Percentiles rank a stretch among this genome's conserved stretches.
Conservation (phyloP, 495 filamentous ascomycete species). For the Hypoxylon subgilvum region DNA sequence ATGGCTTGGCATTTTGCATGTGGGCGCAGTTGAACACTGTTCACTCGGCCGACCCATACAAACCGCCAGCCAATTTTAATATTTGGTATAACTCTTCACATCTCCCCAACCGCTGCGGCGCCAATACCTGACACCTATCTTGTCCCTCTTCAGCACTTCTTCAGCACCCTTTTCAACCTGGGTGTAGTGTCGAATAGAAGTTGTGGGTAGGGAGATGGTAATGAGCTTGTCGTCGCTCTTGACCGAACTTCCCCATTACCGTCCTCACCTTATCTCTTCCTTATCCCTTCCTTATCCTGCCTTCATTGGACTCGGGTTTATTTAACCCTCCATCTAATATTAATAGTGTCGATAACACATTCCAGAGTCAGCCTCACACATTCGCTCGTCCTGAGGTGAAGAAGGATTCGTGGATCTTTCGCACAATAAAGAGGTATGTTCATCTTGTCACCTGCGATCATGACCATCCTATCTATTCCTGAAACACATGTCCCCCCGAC, state of each 20-base stretch:
- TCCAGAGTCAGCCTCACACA: conserved; percentile 25
- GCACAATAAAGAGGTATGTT: conserved; percentile 25
- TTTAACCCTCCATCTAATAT: conserved; percentile 15
- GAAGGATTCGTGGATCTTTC: neutral
- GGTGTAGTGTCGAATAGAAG: conserved; percentile 29
- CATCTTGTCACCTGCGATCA: conserved; percentile 8
- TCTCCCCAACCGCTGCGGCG: conserved; percentile 24
- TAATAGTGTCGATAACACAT: conserved; percentile 21
- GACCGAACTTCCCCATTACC: neutral
- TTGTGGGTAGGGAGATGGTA: conserved; percentile 16
- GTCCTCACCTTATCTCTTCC: neutral
- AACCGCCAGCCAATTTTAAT: conserved; percentile 31
- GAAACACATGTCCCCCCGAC: neutral
- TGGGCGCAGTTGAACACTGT: conserved; percentile 27
- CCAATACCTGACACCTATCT: conserved; percentile 10
- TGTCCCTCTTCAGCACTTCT: conserved; percentile 26
- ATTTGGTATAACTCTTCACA: conserved; percentile 32
- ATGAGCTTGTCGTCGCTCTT: neutral
- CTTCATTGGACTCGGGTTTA: conserved; percentile 6
- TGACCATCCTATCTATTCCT: conserved; percentile 6
- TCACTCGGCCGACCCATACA: conserved; percentile 19
- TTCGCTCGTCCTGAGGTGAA: conserved; percentile 1
- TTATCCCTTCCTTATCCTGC: neutral
- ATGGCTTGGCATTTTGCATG: conserved; percentile 39
- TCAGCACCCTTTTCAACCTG: conserved; percentile 25